phyloP scores from a whole-genome alignment of 2,329 filamentous ascomycete species.

The Calcarisporium arbuscula region DNA sequence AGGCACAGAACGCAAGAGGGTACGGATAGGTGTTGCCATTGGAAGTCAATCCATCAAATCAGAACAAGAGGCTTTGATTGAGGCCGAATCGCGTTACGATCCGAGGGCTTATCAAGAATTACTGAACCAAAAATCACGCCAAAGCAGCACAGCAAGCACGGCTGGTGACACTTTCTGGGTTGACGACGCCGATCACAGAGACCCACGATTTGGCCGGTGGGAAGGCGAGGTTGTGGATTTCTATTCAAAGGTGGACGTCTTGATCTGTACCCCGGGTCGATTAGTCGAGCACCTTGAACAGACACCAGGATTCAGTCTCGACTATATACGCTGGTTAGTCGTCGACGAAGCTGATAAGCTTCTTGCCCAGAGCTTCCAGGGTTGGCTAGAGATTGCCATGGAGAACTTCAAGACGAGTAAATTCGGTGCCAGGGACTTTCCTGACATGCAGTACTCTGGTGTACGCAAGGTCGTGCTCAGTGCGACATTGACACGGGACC shows the following conservation, averaged over 20 bases:
- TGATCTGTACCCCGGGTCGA: slow-evolving; percentile 87
- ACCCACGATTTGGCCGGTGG: slow-evolving; percentile 27
- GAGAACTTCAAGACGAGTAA: slow-evolving; percentile 46
- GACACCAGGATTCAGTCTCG: slow-evolving; percentile 74
- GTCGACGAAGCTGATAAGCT: slow-evolving; percentile 93
- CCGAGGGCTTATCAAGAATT: slow-evolving; percentile 43
- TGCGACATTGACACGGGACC: slow-evolving; percentile 84
- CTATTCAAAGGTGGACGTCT: slow-evolving; percentile 71
- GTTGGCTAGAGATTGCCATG: slow-evolving; percentile 74
- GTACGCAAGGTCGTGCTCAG: slow-evolving; percentile 81
- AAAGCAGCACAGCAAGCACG: no score
- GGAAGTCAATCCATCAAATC: slow-evolving; percentile 71
- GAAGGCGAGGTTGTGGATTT: slow-evolving; percentile 53
- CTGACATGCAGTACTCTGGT: slow-evolving; percentile 43
- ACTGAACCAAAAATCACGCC: slow-evolving; percentile 15
- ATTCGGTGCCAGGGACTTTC: slow-evolving; percentile 47
- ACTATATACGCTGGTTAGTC: slow-evolving; percentile 77
- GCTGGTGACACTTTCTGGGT: no score
- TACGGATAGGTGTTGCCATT: slow-evolving; percentile 75
- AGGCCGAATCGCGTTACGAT: slow-evolving; percentile 53
- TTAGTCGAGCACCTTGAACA: slow-evolving; percentile 85
- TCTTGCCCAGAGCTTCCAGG: slow-evolving; percentile 85
- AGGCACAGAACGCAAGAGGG: slow-evolving; percentile 51
- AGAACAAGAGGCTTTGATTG: slow-evolving; percentile 46
- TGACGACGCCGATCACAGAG: no score